These are phyloP conservation scores for Phytomonas francai DNA, from an alignment of 208 protist species.

Conservation along the genomic window DNA sequence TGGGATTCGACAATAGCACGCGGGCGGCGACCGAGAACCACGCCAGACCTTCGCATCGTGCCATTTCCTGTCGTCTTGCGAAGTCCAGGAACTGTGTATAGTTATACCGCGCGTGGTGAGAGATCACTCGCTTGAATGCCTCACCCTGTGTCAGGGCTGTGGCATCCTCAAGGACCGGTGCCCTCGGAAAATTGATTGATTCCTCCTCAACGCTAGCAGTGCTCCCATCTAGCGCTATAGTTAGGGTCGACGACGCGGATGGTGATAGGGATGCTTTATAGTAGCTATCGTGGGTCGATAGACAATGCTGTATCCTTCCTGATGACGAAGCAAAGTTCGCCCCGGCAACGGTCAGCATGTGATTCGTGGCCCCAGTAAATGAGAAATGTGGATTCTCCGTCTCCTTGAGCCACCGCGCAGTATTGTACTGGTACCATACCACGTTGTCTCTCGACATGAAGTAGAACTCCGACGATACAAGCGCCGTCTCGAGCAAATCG, in stretches of 20 bases:
- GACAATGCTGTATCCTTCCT: background rate
- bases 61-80: constrained; percentile 63
- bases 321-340: background rate
- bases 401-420: constrained; percentile 49
- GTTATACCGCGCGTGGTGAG: constrained; percentile 79
- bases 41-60: constrained; percentile 62
- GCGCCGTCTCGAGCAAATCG: constrained; percentile 42
- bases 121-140: constrained; percentile 72
- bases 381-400: constrained; percentile 25
- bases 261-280: background rate
- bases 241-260: constrained; percentile 2
- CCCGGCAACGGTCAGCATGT: constrained; percentile 3
- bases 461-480: constrained; percentile 81
- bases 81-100: constrained; percentile 87
- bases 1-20: constrained; percentile 57
- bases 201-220: background rate
- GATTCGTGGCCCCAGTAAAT: background rate
- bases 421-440: constrained; percentile 86
- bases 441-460: constrained; percentile 80
- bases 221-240: background rate
- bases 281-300: background rate
- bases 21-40: constrained; percentile 62
- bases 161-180: constrained; percentile 25
- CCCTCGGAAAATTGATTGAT: constrained; percentile 13
- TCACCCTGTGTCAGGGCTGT: constrained; percentile 47